Conservation (phyloP, 164 flowering plant species). For the Euptelea pleiosperma region DNA sequence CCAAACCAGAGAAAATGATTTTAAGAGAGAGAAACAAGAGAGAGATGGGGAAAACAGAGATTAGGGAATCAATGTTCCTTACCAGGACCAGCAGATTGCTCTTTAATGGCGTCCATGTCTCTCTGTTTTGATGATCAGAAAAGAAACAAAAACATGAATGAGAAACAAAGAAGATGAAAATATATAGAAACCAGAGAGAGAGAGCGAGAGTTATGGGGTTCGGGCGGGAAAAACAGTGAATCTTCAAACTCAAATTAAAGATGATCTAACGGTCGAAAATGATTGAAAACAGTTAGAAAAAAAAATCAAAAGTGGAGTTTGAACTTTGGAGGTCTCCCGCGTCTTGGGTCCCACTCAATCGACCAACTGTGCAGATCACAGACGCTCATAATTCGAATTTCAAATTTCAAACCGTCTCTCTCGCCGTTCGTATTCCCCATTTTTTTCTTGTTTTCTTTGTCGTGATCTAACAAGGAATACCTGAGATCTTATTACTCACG, state of each 20-base stretch:
- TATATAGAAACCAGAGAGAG: not conserved
- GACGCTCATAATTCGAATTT: no score
- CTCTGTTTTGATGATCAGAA: not conserved
- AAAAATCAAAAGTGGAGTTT: not conserved
- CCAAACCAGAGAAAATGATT: not conserved
- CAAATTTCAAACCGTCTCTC: slow-evolving; percentile 28
- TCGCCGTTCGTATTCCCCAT: no score
- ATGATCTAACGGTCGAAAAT: slow-evolving; percentile 13
- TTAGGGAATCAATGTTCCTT: not conserved
- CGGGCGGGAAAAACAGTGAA: slow-evolving; percentile 17
- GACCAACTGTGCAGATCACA: not conserved
- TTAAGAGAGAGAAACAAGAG: not conserved
- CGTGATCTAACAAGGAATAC: no score
- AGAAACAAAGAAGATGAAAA: not conserved
- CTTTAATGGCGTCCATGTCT: slow-evolving; percentile 39
- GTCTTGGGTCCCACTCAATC: slow-evolving; percentile 25
- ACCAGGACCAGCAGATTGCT: slow-evolving; percentile 36
- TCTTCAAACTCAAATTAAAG: slow-evolving; percentile 12
- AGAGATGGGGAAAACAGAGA: not conserved
- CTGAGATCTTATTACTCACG: no score
- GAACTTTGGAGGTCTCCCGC: slow-evolving; percentile 14
- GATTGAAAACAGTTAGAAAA: not conserved
- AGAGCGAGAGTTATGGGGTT: not conserved
- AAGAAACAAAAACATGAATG: not conserved
- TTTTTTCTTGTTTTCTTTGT: no score